Percentiles rank a stretch among this genome's conserved stretches.
Conservation (phyloP, 78 protist species). For the Goniomonas avonlea region DNA sequence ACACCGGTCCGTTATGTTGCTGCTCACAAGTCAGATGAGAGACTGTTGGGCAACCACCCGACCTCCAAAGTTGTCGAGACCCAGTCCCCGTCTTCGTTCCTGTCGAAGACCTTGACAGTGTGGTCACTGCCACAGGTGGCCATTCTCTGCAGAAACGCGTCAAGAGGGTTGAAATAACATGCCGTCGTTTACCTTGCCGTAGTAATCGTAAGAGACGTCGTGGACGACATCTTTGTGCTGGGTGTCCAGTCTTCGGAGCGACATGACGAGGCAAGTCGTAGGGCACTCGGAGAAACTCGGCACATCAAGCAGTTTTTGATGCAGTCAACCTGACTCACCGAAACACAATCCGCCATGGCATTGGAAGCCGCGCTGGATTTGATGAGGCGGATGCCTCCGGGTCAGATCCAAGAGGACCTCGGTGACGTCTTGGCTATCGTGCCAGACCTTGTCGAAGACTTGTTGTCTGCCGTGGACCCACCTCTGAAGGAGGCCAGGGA, state of each 20-base stretch:
- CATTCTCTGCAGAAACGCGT: slow-evolving; percentile 13
- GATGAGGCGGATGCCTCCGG: slow-evolving; percentile 86
- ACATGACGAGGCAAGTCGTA: no score
- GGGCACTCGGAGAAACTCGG: no score
- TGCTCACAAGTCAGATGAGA: no score
- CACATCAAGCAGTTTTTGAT: no score
- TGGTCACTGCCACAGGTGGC: slow-evolving; percentile 72
- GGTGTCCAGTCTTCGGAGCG: no score
- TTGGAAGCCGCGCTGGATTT: slow-evolving; percentile 82
- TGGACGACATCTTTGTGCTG: slow-evolving; percentile 60
- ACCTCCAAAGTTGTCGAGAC: slow-evolving; percentile 46
- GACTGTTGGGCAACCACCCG: no score
- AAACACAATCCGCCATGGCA: no score
- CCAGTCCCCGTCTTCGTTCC: not conserved
- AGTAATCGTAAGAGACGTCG: slow-evolving; percentile 66
- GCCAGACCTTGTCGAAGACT: slow-evolving; percentile 88
- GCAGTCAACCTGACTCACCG: no score
- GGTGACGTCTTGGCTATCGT: slow-evolving; percentile 73
- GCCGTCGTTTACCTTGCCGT: no score
- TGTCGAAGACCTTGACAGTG: slow-evolving; percentile 31
- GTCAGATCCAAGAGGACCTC: slow-evolving; percentile 64
- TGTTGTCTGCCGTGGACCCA: slow-evolving; percentile 84
- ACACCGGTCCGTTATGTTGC: slow-evolving; percentile 71
- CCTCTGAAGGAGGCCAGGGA: slow-evolving; percentile 84
- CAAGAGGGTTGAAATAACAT: not conserved